A percentile compares a stretch with the other conserved stretches of the same genome.
phyloP scores from a whole-genome alignment of 2,329 filamentous ascomycete species.

The Fusarium coicis region DNA sequence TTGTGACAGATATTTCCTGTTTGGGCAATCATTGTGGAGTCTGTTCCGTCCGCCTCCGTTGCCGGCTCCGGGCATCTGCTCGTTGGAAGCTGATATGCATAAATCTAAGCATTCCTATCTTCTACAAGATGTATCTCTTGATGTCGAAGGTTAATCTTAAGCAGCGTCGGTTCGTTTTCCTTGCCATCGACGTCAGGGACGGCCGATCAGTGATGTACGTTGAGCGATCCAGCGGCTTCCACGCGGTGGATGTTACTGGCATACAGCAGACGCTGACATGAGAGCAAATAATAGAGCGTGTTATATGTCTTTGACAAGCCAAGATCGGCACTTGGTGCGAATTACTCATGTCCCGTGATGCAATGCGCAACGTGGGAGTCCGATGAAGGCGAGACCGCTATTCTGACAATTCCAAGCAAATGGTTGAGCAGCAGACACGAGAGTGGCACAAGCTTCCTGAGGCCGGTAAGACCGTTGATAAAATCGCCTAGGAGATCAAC shows the following conservation, averaged over 20 bases:
- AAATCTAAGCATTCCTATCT: not conserved
- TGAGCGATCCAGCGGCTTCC: conserved; percentile 31
- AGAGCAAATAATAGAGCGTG: not conserved
- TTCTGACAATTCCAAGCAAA: conserved; percentile 8
- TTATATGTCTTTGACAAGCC: not conserved
- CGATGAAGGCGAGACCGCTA: conserved; percentile 13
- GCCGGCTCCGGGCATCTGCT: conserved; percentile 13
- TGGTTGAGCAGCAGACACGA: conserved; percentile 44
- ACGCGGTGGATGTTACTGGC: conserved; percentile 17
- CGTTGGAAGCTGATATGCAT: not conserved
- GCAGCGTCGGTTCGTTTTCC: not conserved
- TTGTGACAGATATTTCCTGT: conserved; percentile 18
- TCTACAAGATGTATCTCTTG: not conserved
- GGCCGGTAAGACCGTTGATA: conserved; percentile 26
- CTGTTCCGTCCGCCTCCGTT: conserved; percentile 9
- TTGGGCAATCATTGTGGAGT: conserved; percentile 32
- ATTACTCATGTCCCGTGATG: conserved; percentile 25
- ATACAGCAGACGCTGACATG: not conserved
- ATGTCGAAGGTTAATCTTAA: not conserved
- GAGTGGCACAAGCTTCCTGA: conserved; percentile 30
- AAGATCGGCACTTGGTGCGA: not conserved
- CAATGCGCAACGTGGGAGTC: conserved; percentile 30
- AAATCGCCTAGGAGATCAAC: not conserved
- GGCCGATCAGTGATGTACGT: conserved; percentile 26
- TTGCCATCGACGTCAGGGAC: conserved; percentile 25